Percentiles rank a stretch among this genome's conserved stretches.
Conservation (phyloP, 2,329 filamentous ascomycete genomes). For the Chalaropsis ovoidea region DNA sequence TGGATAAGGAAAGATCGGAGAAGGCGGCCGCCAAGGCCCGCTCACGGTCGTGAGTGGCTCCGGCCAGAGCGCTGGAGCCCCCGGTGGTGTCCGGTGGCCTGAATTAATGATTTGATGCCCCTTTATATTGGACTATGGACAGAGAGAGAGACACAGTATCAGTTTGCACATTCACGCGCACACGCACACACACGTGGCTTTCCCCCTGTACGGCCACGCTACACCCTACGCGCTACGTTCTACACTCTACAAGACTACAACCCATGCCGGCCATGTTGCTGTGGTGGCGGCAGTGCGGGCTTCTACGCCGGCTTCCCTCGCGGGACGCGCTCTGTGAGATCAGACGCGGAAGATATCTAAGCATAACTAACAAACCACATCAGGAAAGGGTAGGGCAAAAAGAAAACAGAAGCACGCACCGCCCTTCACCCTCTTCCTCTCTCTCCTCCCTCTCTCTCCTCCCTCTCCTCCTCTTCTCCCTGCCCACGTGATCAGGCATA, state of each 20-base stretch:
- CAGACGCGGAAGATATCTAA: slow-evolving; percentile 11
- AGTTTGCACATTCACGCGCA: not conserved
- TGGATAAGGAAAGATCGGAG: slow-evolving; percentile 50
- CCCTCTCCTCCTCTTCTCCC: not conserved
- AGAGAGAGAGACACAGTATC: not conserved
- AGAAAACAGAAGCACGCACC: not conserved
- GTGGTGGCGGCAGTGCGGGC: too few species aligned
- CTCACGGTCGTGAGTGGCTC: not conserved
- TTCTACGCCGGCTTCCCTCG: slow-evolving; percentile 6
- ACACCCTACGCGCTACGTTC: not conserved
- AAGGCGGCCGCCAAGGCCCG: slow-evolving; percentile 27
- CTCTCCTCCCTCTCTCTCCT: not conserved
- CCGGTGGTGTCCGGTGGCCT: not conserved
- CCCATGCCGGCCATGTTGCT: not conserved
- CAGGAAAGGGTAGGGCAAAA: not conserved
- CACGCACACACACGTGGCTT: not conserved
- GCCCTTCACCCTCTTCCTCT: not conserved
- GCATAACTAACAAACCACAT: slow-evolving; percentile 10
- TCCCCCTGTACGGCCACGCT: not conserved
- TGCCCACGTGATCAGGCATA: slow-evolving; percentile 30
- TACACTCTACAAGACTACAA: not conserved
- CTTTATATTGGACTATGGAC: not conserved
- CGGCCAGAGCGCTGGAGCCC: not conserved
- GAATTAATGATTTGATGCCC: not conserved
- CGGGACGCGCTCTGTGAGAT: slow-evolving; percentile 6